Percentiles rank a stretch among this genome's conserved stretches.
Evolutionary conservation across 106 monocot genomes (phyloP).

Genomic region (Posidonia australis): DNA sequence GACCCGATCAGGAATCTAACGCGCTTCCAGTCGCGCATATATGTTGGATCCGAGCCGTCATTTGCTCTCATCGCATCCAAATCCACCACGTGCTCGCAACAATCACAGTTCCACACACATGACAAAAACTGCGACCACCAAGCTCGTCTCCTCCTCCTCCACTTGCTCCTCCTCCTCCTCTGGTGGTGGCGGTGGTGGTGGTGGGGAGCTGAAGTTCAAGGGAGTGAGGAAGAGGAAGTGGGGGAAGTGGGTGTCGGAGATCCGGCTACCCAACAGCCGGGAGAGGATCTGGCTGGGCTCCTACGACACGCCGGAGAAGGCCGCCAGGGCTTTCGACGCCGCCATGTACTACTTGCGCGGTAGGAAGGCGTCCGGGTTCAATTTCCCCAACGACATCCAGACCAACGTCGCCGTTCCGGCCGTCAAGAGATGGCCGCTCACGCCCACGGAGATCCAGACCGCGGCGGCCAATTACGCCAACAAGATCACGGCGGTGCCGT

Average conservation of each 20-base stretch:
- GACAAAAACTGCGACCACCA: neutral
- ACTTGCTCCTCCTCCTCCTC: neutral
- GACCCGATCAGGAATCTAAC: neutral
- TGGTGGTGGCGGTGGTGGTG: neutral
- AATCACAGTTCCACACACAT: neutral
- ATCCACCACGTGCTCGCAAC: neutral
- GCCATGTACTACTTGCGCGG: conserved; percentile 48
- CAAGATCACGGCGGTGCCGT: neutral
- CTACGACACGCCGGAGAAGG: conserved; percentile 49
- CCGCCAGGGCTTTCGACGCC: conserved; percentile 62
- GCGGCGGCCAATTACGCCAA: conserved; percentile 17
- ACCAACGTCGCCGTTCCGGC: neutral
- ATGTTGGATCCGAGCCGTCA: neutral
- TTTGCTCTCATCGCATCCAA: neutral
- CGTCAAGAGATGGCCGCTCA: neutral
- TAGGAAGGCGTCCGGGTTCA: conserved; percentile 21
- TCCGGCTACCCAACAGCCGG: conserved; percentile 49
- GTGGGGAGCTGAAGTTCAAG: conserved; percentile 20
- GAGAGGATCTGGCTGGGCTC: conserved; percentile 67
- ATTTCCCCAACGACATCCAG: conserved; percentile 24
- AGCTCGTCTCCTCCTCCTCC: neutral
- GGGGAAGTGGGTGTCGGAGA: conserved; percentile 80
- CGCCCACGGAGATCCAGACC: conserved; percentile 23
- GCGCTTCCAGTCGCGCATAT: neutral
- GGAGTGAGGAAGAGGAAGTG: conserved; percentile 52